A percentile compares a stretch with the other conserved stretches of the same genome.
These are phyloP conservation scores for Crotalaria pallida DNA, from an alignment of 306 rosid species.

Conservation along the genomic window DNA sequence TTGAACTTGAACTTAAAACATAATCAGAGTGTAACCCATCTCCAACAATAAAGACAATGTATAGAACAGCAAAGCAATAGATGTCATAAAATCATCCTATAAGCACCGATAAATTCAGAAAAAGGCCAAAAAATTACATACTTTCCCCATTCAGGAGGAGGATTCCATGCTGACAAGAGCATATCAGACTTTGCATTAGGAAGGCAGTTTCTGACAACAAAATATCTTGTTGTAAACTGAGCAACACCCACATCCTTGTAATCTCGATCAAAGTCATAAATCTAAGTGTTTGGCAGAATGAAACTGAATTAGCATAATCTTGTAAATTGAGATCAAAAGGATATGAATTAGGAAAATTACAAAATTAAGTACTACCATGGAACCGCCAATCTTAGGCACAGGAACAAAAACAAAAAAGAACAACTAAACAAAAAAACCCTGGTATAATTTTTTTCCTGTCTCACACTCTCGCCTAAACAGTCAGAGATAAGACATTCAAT, in stretches of 20 bases:
- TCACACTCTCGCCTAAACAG: not conserved
- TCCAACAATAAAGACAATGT: slow-evolving; percentile 1
- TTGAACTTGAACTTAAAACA: not conserved
- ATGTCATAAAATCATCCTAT: slow-evolving; percentile 15
- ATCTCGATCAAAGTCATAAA: slow-evolving; percentile 93
- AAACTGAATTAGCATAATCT: slow-evolving; percentile 28
- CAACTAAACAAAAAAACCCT: slow-evolving; percentile 9
- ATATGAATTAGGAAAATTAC: slow-evolving; percentile 1
- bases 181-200: slow-evolving; percentile 85
- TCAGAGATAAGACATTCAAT: not conserved
- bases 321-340: slow-evolving; percentile 15
- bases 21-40: not conserved
- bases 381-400: slow-evolving; percentile 9
- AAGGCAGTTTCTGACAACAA: slow-evolving; percentile 93
- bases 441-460: not conserved
- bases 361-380: slow-evolving; percentile 10
- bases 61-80: slow-evolving; percentile 8
- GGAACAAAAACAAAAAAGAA: slow-evolving; percentile 15
- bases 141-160: slow-evolving; percentile 94
- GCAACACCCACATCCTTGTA: slow-evolving; percentile 96
- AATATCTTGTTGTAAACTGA: slow-evolving; percentile 82
- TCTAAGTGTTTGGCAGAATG: slow-evolving; percentile 40
- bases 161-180: slow-evolving; percentile 98
- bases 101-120: slow-evolving; percentile 26
- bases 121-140: slow-evolving; percentile 40